Percentiles rank a stretch among this genome's conserved stretches.
Conservation (phyloP, 495 filamentous ascomycete genomes). For the Xylaria bambusicola region DNA sequence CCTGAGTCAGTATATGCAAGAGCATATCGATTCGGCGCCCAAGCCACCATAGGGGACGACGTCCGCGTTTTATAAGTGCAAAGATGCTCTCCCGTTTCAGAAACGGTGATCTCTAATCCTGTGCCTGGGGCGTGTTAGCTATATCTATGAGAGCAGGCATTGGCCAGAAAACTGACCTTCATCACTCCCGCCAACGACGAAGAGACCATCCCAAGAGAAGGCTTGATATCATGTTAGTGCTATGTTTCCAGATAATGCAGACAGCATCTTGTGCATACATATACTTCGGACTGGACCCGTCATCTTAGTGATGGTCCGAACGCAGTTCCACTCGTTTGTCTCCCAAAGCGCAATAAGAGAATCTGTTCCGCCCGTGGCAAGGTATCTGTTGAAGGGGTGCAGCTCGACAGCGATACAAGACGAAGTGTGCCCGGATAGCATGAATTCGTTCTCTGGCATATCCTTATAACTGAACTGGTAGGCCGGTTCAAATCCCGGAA, state of each 20-base stretch:
- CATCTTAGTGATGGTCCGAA: slow-evolving; percentile 74
- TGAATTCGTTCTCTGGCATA: slow-evolving; percentile 50
- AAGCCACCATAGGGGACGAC: slow-evolving; percentile 69
- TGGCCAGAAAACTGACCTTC: slow-evolving; percentile 58
- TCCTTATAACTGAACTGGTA: slow-evolving; percentile 42
- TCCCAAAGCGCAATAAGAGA: slow-evolving; percentile 90
- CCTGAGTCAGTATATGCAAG: slow-evolving; percentile 84
- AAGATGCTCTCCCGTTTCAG: slow-evolving; percentile 84
- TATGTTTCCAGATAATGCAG: background rate
- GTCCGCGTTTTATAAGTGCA: slow-evolving; percentile 72
- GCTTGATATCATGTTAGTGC: slow-evolving; percentile 32
- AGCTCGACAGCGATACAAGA: slow-evolving; percentile 70
- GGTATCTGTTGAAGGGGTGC: slow-evolving; percentile 73
- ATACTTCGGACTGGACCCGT: slow-evolving; percentile 80
- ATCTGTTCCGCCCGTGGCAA: slow-evolving; percentile 89
- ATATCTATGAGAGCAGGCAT: slow-evolving; percentile 17
- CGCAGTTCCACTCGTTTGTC: slow-evolving; percentile 87
- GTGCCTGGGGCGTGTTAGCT: slow-evolving; percentile 34
- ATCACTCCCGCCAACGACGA: slow-evolving; percentile 81
- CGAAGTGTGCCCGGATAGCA: slow-evolving; percentile 81
- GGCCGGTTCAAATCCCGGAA: slow-evolving; percentile 59
- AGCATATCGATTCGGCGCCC: slow-evolving; percentile 89
- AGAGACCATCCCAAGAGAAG: slow-evolving; percentile 91
- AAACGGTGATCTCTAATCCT: slow-evolving; percentile 75
- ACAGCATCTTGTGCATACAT: slow-evolving; percentile 43